Conservation (phyloP, 768 basidiomycete genomes). For the Lactarius akahatsu region DNA sequence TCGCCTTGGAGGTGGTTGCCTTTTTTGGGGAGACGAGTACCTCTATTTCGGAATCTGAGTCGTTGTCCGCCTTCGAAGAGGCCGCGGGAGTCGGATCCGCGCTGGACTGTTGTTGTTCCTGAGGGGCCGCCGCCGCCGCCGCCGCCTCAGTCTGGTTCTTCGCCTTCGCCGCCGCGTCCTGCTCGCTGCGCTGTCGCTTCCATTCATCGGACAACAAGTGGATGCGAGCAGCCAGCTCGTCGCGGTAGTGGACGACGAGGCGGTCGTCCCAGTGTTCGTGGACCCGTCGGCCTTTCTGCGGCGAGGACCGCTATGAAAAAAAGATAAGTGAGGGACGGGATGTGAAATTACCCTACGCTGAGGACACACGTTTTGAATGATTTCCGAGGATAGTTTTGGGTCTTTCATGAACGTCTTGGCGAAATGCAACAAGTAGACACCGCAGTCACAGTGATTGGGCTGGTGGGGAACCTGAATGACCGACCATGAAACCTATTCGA, state of each 20-base stretch:
- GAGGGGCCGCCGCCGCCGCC: not conserved
- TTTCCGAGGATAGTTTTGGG: constrained; percentile 49
- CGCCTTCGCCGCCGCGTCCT: constrained; percentile 9
- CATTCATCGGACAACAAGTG: constrained; percentile 23
- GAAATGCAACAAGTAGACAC: constrained; percentile 87
- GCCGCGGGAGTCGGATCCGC: constrained; percentile 18
- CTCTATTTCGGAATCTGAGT: constrained; percentile 28
- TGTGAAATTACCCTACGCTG: too few relatives aligned
- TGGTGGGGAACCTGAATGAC: constrained; percentile 75
- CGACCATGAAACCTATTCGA: not conserved
- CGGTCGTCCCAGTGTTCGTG: constrained; percentile 28
- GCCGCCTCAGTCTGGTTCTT: constrained; percentile 19
- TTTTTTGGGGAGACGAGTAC: constrained; percentile 21
- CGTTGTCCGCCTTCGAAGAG: constrained; percentile 19
- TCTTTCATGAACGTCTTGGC: constrained; percentile 71
- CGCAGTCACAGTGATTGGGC: constrained; percentile 90
- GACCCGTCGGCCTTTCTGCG: constrained; percentile 12
- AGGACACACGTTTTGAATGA: constrained; percentile 44
- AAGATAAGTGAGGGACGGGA: not conserved
- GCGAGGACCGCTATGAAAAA: constrained; percentile 10
- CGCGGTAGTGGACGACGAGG: constrained; percentile 17
- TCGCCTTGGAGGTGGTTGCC: constrained; percentile 9
- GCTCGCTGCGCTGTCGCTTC: constrained; percentile 24
- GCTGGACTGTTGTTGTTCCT: constrained; percentile 12
- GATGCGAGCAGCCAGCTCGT: constrained; percentile 23